Evolutionary conservation across 2,329 filamentous ascomycete genomes (phyloP).

Genomic region (Sordariomycetes sp.): DNA sequence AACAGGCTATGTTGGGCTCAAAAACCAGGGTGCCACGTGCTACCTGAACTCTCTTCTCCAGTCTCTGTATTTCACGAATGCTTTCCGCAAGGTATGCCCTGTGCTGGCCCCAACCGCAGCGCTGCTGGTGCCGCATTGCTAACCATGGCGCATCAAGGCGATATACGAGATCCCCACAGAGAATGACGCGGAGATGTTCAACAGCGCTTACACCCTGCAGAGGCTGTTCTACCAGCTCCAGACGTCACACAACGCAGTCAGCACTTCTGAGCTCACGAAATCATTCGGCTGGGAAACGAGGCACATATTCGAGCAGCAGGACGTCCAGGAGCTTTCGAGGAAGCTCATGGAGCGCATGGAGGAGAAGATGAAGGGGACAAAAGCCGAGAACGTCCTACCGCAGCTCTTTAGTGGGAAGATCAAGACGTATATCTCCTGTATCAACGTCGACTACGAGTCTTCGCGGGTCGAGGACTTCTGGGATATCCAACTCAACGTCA

Average conservation of each 20-base stretch:
- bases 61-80: conserved; percentile 79
- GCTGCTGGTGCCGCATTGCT: neutral
- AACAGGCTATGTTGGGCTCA: conserved; percentile 91
- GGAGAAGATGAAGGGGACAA: conserved; percentile 95
- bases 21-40: conserved; percentile 91
- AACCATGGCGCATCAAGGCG: conserved; percentile 42
- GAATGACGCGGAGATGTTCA: conserved; percentile 66
- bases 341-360: conserved; percentile 98
- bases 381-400: conserved; percentile 77
- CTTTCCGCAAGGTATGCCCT: conserved; percentile 71
- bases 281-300: conserved; percentile 98
- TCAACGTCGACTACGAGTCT: conserved; percentile 96
- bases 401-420: conserved; percentile 95
- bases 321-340: conserved; percentile 91
- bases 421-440: conserved; percentile 97
- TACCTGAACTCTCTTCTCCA: conserved; percentile 80
- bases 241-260: conserved; percentile 71
- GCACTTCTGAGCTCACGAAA: conserved; percentile 85
- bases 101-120: too few relatives aligned
- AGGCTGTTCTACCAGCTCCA: conserved; percentile 92
- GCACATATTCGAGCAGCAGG: conserved; percentile 97
- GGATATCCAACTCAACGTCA: conserved; percentile 96
- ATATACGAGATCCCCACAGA: conserved; percentile 96
- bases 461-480: conserved; percentile 95
- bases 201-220: conserved; percentile 90